A percentile compares a stretch with the other conserved stretches of the same genome.
phyloP scores from a whole-genome alignment of 805 yeast species.

The Candida xiaguanensis region DNA sequence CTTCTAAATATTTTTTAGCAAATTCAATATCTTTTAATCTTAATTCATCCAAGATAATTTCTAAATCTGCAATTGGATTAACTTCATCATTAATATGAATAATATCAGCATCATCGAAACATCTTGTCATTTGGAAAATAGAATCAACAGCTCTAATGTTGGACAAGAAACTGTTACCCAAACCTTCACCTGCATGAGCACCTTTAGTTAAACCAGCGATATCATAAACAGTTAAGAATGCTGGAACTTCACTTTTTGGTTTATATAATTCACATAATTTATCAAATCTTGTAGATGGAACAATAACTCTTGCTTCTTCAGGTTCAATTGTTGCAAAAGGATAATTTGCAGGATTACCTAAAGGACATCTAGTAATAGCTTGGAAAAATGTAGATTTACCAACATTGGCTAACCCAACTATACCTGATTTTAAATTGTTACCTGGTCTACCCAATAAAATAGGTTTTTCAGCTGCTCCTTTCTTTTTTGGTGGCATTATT shows the following conservation, averaged over 20 bases:
- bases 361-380: constrained; percentile 87
- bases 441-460: constrained; percentile 79
- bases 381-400: constrained; percentile 98
- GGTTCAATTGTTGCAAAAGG: constrained; percentile 99
- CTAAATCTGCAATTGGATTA: constrained; percentile 91
- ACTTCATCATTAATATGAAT: constrained; percentile 93
- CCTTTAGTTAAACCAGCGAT: constrained; percentile 98
- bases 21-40: constrained; percentile 97
- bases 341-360: constrained; percentile 96
- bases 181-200: constrained; percentile 95
- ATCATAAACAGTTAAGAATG: constrained; percentile 88
- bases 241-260: constrained; percentile 86
- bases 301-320: constrained; percentile 94
- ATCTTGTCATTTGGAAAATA: constrained; percentile 94
- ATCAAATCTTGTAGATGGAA: constrained; percentile 88
- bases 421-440: constrained; percentile 55
- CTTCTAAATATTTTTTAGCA: constrained; percentile 75
- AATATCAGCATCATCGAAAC: constrained; percentile 96
- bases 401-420: constrained; percentile 92
- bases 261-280: constrained; percentile 67
- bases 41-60: constrained; percentile 85
- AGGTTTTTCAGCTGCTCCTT: constrained; percentile 60
- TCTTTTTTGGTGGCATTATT: constrained; percentile 74
- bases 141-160: constrained; percentile 98
- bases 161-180: constrained; percentile 95